These are phyloP conservation scores for Bretschneidera sinensis DNA, from an alignment of 345 rosid species.

Conservation along the genomic window DNA sequence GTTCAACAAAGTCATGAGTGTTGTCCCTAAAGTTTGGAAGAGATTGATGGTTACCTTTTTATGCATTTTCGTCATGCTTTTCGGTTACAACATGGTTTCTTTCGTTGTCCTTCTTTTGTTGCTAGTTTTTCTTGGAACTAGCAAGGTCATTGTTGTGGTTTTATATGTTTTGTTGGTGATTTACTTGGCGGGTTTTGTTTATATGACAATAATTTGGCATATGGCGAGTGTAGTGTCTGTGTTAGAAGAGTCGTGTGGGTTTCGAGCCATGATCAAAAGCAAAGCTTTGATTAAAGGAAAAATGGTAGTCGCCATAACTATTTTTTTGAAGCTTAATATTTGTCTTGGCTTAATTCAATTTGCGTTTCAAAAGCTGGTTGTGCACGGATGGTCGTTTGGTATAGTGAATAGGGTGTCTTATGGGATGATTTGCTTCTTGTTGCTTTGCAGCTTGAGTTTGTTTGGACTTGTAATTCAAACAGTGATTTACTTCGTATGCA, in stretches of 20 bases:
- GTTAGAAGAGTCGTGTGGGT: constrained; percentile 39
- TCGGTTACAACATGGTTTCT: constrained; percentile 17
- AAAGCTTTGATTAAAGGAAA: constrained; percentile 41
- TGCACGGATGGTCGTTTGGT: constrained; percentile 21
- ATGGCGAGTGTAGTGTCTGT: constrained; percentile 47
- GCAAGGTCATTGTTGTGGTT: fast-evolving
- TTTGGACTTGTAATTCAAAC: constrained; percentile 40
- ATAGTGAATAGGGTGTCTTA: constrained; percentile 15
- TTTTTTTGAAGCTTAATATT: constrained; percentile 21
- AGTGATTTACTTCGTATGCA: constrained; percentile 53
- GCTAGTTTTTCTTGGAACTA: background rate
- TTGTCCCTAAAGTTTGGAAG: constrained; percentile 56
- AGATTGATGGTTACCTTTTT: constrained; percentile 42
- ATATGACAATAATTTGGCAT: constrained; percentile 40
- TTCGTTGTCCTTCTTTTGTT: background rate
- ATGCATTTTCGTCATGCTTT: constrained; percentile 18
- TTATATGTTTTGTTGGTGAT: background rate
- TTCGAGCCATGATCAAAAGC: constrained; percentile 38
- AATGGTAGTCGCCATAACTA: constrained; percentile 4
- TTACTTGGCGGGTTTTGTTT: constrained; percentile 28
- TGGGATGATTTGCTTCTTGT: constrained; percentile 28
- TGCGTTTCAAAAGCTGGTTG: constrained; percentile 23
- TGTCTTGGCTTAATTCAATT: background rate
- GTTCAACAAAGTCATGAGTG: constrained; percentile 37
- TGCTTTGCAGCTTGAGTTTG: constrained; percentile 31